phyloP scores from a whole-genome alignment of 345 rosid genomes.

The Citrus unshiu region DNA sequence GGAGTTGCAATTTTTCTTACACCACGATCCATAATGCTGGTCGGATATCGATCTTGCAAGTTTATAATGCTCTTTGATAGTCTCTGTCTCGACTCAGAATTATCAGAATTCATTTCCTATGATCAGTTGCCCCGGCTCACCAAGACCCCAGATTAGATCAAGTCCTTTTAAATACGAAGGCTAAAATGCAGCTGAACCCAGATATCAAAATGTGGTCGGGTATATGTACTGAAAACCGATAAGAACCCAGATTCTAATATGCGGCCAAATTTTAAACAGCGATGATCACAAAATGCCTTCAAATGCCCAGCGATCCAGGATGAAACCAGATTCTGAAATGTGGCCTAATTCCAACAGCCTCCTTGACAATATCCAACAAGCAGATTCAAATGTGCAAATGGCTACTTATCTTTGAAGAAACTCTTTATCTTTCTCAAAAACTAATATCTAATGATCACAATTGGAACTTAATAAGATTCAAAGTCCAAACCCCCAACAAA shows the following conservation, averaged over 20 bases:
- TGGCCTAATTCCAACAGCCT: neutral
- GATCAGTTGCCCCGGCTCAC: neutral
- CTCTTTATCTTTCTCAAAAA: neutral
- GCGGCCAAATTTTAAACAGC: neutral
- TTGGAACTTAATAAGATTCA: conserved; percentile 5
- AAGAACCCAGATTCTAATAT: neutral
- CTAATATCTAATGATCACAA: neutral
- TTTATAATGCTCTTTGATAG: conserved; percentile 14
- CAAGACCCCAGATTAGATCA: neutral
- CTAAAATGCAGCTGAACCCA: neutral
- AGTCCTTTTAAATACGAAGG: neutral
- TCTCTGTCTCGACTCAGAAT: conserved; percentile 15
- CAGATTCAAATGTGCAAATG: neutral
- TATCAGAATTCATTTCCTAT: conserved; percentile 15
- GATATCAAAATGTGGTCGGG: neutral
- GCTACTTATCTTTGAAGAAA: neutral
- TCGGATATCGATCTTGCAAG: conserved; percentile 14
- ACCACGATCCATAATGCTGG: conserved; percentile 28
- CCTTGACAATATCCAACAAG: neutral
- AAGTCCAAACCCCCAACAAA: neutral
- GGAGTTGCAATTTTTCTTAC: conserved; percentile 10
- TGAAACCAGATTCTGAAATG: neutral
- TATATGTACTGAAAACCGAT: neutral
- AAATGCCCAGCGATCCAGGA: neutral
- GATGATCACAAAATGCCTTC: neutral